Base-by-base conservation (phyloP, 192 early-diverging fungal species). In the Phlyctochytrium bullatum region DNA sequence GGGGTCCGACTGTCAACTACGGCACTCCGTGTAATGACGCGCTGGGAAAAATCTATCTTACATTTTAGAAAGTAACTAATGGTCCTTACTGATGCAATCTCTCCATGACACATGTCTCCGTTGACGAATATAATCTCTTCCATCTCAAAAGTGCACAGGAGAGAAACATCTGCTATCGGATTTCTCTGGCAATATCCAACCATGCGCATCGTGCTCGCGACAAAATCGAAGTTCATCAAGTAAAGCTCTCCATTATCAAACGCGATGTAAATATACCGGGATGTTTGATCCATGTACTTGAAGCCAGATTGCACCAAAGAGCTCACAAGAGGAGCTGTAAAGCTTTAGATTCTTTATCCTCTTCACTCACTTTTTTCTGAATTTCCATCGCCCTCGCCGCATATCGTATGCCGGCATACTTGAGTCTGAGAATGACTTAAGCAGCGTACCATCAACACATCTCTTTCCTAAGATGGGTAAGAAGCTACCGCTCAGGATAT, bases 81-180 rank as follows among this genome's bases (percentile, higher is more conserved):
- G n/a, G n/a, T n/a, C n/a, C n/a, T n/a, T n/a, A n/a, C n/a, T n/a
- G n/a, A n/a, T n/a, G n/a, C n/a, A n/a, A 76, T 12, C 24, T 72
- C 74, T 63, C 74, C 78, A 59, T 76, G 71, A 36, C 74, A 79
- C 68, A 73, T 71, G 50, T 79, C 78, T 4, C 78, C 78, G 29
- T 62, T 57, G 2, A 79, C n/a, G 27, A 35, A 62, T 28, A 72
- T 12, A 1, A 47, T 27, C 54, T 64, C 69, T 62, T 54, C 57
- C 16, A 34, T 14, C 6, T 20, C 40, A 47, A 20, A 47, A 20
- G 20, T 6, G 40, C 40, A 14, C 20, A 47, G 6, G 6, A 47
- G 20, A 6, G 40, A 47, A 20, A 47, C 20, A 20, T 47, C 40
- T 47, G 40, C 40, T 14, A 47, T 47, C 6, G 40, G 40, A 20